Conservation (phyloP, 176 grass and related monocot species). For the Saccharum officinarum region DNA sequence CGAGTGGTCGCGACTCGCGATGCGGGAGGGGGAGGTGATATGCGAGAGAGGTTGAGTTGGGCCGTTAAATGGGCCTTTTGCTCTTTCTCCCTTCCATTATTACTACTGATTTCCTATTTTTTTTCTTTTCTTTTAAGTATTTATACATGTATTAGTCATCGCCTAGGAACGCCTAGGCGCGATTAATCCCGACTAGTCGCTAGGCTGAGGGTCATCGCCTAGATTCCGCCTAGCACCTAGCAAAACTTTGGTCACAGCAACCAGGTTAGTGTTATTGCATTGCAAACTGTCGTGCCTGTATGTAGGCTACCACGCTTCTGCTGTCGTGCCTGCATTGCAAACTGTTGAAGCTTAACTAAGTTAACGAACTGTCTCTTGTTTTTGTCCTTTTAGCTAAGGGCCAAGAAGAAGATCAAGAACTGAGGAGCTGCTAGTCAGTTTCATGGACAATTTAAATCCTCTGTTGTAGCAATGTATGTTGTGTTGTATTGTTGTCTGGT, state of each 20-base stretch:
- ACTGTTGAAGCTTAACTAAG: not conserved
- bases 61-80: too few relatives aligned
- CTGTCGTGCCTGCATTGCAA: not conserved
- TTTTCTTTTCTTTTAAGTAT: too few relatives aligned
- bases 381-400: conserved; percentile 53
- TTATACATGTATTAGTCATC: too few relatives aligned
- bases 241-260: conserved; percentile 63
- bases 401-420: conserved; percentile 87
- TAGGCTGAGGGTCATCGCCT: too few relatives aligned
- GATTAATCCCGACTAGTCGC: too few relatives aligned
- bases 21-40: too few relatives aligned
- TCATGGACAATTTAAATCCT: conserved; percentile 14
- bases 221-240: too few relatives aligned
- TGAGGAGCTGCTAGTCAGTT: conserved; percentile 17
- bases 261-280: conserved; percentile 30
- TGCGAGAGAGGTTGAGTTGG: too few relatives aligned
- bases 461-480: not conserved
- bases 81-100: too few relatives aligned
- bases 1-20: too few relatives aligned
- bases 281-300: not conserved
- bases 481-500: not conserved
- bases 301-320: not conserved
- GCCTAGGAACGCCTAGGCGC: too few relatives aligned
- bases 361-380: not conserved
- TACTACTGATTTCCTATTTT: too few relatives aligned